Conservation (phyloP, 805 yeast species). For the Yamadazyma laniorum region DNA sequence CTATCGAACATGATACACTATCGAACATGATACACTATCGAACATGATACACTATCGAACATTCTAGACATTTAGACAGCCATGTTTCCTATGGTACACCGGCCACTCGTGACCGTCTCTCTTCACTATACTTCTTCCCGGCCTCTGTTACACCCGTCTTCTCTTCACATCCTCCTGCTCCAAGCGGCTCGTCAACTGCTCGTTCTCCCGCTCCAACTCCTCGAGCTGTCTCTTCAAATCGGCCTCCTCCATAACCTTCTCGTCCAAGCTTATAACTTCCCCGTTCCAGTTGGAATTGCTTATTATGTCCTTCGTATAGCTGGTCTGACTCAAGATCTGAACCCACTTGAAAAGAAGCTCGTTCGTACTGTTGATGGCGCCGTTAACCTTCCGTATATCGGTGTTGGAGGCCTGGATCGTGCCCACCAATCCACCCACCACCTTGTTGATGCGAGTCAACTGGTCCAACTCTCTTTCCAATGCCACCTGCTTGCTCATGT, state of each 20-base stretch:
- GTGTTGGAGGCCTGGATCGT: constrained; percentile 26
- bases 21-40: no score
- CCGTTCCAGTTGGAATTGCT: constrained; percentile 45
- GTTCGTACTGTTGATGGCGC: constrained; percentile 48
- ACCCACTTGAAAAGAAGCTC: constrained; percentile 58
- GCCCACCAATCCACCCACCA: constrained; percentile 27
- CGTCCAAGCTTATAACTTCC: constrained; percentile 19
- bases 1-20: no score
- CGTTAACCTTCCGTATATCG: constrained; percentile 32
- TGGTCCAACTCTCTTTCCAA: constrained; percentile 30
- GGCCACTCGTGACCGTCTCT: no score
- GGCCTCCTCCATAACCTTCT: constrained; percentile 20
- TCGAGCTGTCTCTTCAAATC: constrained; percentile 23
- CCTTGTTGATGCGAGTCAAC: constrained; percentile 29
- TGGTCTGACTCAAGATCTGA: constrained; percentile 59
- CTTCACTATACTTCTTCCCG: no score
- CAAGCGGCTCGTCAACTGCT: constrained; percentile 18
- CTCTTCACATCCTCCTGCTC: constrained; percentile 17
- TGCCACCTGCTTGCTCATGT: constrained; percentile 16
- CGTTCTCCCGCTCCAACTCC: constrained; percentile 28
- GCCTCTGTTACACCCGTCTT: constrained; percentile 1
- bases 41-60: no score
- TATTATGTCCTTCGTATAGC: constrained; percentile 49
- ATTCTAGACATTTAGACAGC: no score
- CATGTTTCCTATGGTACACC: no score